phyloP scores from a whole-genome alignment of 352 stramenopile species.

The Phytophthora hybrid region DNA sequence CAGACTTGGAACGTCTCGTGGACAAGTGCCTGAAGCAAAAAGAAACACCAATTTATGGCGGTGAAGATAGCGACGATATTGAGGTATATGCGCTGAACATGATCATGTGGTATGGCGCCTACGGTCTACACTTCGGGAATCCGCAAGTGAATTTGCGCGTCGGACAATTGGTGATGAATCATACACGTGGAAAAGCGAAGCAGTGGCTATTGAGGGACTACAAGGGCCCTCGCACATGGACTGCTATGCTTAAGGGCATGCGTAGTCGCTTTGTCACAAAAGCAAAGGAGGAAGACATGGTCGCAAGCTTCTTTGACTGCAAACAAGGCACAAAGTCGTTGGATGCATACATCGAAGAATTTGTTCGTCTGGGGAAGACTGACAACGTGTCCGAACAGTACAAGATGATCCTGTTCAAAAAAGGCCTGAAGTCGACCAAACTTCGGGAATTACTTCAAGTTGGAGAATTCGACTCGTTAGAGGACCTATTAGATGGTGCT shows the following conservation, averaged over 20 bases:
- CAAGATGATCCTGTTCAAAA: slow-evolving; percentile 27
- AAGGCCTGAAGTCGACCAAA: slow-evolving; percentile 15
- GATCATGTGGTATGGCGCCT: slow-evolving; percentile 14
- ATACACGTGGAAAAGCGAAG: slow-evolving; percentile 10
- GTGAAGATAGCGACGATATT: slow-evolving; percentile 15
- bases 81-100: slow-evolving; percentile 17
- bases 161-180: slow-evolving; percentile 11
- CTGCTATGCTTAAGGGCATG: slow-evolving; percentile 10
- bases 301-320: slow-evolving; percentile 17
- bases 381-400: slow-evolving; percentile 19
- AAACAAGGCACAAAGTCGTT: slow-evolving; percentile 8
- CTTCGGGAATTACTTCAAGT: slow-evolving; percentile 12
- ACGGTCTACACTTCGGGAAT: slow-evolving; percentile 6
- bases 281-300: slow-evolving; percentile 6
- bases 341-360: slow-evolving; percentile 14
- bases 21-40: slow-evolving; percentile 18
- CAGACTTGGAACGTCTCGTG: not conserved
- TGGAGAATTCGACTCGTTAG: slow-evolving; percentile 10
- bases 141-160: slow-evolving; percentile 5
- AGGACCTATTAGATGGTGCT: slow-evolving; percentile 2
- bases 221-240: slow-evolving; percentile 12
- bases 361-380: slow-evolving; percentile 18
- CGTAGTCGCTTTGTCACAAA: slow-evolving; percentile 10
- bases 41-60: slow-evolving; percentile 4
- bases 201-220: slow-evolving; percentile 14